Evolutionary conservation across 148 eudicot species (phyloP), one percentile per base, ranked within the genome.

Genomic region (Fagopyrum esculentum): DNA sequence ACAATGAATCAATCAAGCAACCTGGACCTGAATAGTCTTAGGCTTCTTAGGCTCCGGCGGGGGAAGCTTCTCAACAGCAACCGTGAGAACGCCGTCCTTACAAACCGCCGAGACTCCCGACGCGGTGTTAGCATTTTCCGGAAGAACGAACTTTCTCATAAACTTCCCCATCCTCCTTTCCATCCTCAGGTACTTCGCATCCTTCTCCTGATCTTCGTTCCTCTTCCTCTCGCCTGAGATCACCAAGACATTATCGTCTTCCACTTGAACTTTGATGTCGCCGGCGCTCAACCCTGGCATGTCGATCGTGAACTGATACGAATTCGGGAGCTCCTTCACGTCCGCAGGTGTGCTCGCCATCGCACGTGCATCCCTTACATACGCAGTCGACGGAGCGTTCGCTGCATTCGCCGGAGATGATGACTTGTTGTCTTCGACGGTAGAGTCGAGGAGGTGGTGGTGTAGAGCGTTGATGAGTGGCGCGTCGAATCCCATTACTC

Each of bases 21-120:
- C 69, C 82, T 85, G 81, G 47, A 92, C 90, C 72, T 90, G 79
- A 4, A 92, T 88, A 0, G 84, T 86, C 85, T 80, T 93, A 4
- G 93, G 85, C 84, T 86, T 92, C 86, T 92, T 92, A 1, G 86
- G 89, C 80, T 88, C 83, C 5, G 91, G 91, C 49, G 89, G 94
- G 6, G 91, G 89, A 74, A 75, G 30, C 75, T 93, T 93, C 69
- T 83, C 81, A n/a, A 89, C 93, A 9, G 78, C 81, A 9, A 89
- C 87, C 5, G 83, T 83, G 64, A 93, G 71, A 50, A 90, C 96
- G 0, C 98, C 96, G 54, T 93, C 93, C 69, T 87, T 81, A 57
- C 90, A 90, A 57, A 81, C 81, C 0, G 96, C 96, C 35, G 73
- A 69, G 1, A 90, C 82, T 4, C 70, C 70, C 10, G 57, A 47